A percentile compares a stretch with the other conserved stretches of the same genome.
Evolutionary conservation across 2,329 filamentous ascomycete species (phyloP).

Genomic region (Emergomyces africanus): DNA sequence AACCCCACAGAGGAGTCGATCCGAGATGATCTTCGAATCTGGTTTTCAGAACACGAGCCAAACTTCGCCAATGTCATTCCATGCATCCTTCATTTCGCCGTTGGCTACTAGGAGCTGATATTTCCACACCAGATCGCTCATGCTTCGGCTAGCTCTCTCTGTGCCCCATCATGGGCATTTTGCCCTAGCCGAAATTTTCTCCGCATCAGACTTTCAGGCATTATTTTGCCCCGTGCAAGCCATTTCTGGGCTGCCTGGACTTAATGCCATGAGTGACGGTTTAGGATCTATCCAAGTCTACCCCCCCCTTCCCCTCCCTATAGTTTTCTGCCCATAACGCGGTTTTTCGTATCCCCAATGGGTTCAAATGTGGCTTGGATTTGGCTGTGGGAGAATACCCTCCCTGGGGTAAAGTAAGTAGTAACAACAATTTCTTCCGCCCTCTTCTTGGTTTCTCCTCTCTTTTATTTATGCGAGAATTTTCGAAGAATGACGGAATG

Average conservation of each 20-base stretch:
- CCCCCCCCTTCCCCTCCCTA: background rate
- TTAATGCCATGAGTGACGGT: background rate
- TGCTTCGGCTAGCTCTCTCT: background rate
- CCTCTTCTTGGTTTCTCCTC: background rate
- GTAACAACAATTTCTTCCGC: background rate
- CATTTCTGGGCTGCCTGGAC: background rate
- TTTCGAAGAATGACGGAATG: background rate
- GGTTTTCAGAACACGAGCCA: background rate
- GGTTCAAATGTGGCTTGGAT: background rate
- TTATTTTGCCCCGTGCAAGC: background rate
- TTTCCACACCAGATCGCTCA: conserved; percentile 1
- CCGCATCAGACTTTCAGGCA: background rate
- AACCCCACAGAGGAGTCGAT: background rate
- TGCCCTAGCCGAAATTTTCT: background rate
- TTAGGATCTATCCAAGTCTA: background rate
- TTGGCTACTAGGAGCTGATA: background rate
- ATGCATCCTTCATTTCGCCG: background rate
- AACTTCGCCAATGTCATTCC: background rate
- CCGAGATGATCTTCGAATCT: background rate
- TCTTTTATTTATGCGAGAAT: background rate
- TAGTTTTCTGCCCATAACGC: background rate
- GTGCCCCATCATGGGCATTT: conserved; percentile 1
- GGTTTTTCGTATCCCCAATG: background rate
- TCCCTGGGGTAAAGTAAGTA: background rate
- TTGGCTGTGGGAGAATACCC: background rate